Evolutionary conservation across 192 early-diverging fungal species (phyloP), one percentile per base, ranked within the genome.

Genomic region (Coemansia sp.): DNA sequence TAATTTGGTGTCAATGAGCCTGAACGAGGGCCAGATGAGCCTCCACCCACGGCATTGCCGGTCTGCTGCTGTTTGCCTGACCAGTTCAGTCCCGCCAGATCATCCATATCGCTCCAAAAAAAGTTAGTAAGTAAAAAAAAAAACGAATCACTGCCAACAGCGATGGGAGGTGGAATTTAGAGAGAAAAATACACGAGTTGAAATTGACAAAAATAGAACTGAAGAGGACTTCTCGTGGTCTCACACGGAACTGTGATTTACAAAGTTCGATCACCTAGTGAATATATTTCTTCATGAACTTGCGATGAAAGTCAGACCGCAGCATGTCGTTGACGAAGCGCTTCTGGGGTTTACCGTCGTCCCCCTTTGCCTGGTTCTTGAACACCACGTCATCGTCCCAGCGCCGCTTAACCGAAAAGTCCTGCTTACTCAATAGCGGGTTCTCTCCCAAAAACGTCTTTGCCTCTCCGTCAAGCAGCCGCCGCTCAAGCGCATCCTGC

Each of bases 311-410:
- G 77, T 98, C 97, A 9, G 90, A 93, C 40, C 97, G 88, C 53
- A 98, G 79, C 83, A 96, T 91, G 82, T 99, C 96, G 75, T 99
- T 99, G 71, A 98, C 89, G 82, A 98, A 99, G 56, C 96, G 85
- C 79, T 97, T 97, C 74, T 94, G 92, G 36, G 93, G 89, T 62
- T 91, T 92, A 19, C 93, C 94, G 27, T 94, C 92, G 33, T 89
- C 87, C 35, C 92, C 93, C 42, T 89, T 81, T 1, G 95, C 93
- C 83, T 99, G 97, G 79, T 99, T 98, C 70, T 93, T 94, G 78
- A 99, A 99, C 40, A 99, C 90, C 41, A 99, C 97, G 77, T 99
- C 97, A 63, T 99, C 96, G 74, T 99, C 96, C 97, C 96, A 98
- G 59, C 90, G 85, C 59, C 94, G 76, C 85, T 96, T 97, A 33